A percentile compares a stretch with the other conserved stretches of the same genome.
phyloP scores from a whole-genome alignment of 2,329 filamentous ascomycete genomes.

The Keithomyces neogunnii region DNA sequence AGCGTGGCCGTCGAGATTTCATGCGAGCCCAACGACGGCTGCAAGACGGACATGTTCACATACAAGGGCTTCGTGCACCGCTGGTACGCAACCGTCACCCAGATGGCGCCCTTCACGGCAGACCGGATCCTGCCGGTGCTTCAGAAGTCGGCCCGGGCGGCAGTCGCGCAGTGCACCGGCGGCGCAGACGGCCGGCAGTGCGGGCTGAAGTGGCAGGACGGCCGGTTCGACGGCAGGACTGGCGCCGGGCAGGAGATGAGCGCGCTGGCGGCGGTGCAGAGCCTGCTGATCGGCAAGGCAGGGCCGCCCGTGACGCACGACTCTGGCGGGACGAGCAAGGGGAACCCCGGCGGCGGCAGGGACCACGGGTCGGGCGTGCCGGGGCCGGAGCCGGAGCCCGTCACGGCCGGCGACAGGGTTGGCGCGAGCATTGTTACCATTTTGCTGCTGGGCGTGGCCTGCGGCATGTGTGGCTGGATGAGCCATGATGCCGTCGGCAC shows the following conservation, averaged over 20 bases:
- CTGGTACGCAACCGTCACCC: slow-evolving; percentile 43
- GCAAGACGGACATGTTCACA: slow-evolving; percentile 53
- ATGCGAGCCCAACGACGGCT: slow-evolving; percentile 45
- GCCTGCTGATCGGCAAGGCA: slow-evolving; percentile 35
- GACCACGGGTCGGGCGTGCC: slow-evolving; percentile 21
- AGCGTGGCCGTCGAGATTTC: slow-evolving; percentile 56
- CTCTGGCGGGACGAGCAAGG: slow-evolving; percentile 42
- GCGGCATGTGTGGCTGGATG: slow-evolving; percentile 38
- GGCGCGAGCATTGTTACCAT: slow-evolving; percentile 40
- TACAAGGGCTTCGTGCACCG: slow-evolving; percentile 54
- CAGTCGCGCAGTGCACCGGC: slow-evolving; percentile 43
- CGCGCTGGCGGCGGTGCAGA: slow-evolving; percentile 46
- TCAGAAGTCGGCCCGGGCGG: slow-evolving; percentile 40
- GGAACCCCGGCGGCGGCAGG: slow-evolving; percentile 32
- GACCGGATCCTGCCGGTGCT: slow-evolving; percentile 41
- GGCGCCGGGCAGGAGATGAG: slow-evolving; percentile 53
- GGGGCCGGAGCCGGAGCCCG: slow-evolving; percentile 19
- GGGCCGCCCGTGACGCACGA: slow-evolving; percentile 33
- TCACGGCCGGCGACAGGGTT: slow-evolving; percentile 34
- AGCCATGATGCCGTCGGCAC: slow-evolving; percentile 16
- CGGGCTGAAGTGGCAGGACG: slow-evolving; percentile 43
- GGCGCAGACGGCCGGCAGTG: slow-evolving; percentile 39
- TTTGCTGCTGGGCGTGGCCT: slow-evolving; percentile 28
- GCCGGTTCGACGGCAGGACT: slow-evolving; percentile 40
- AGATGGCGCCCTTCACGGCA: slow-evolving; percentile 45